These are phyloP conservation scores for Blepharisma undulans DNA, from an alignment of 169 alveolate species.

Conservation along the genomic window DNA sequence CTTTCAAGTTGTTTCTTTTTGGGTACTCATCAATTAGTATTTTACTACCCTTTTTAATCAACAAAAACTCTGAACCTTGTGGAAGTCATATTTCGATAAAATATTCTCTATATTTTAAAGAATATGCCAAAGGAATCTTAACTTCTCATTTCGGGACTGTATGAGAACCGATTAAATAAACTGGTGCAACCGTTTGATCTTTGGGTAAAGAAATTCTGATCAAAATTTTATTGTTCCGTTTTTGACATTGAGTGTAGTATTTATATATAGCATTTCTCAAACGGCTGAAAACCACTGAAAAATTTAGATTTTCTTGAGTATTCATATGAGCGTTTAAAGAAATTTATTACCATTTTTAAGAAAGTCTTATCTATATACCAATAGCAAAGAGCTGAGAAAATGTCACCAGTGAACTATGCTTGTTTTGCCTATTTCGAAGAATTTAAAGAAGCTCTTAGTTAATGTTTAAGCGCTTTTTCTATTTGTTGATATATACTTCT, in stretches of 20 bases:
- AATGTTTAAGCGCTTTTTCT: too few relatives aligned
- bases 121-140: not conserved
- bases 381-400: too few relatives aligned
- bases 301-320: not conserved
- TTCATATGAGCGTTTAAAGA: not conserved
- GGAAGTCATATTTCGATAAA: constrained; percentile 10
- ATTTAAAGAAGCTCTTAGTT: too few relatives aligned
- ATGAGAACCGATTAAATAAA: not conserved
- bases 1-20: not conserved
- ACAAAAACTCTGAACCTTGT: not conserved
- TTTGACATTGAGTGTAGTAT: not conserved
- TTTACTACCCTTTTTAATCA: not conserved
- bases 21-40: not conserved
- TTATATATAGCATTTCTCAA: not conserved
- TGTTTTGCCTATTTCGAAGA: too few relatives aligned
- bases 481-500: too few relatives aligned
- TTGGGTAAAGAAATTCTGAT: not conserved
- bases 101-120: not conserved
- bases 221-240: not conserved
- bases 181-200: not conserved
- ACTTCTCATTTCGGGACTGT: not conserved
- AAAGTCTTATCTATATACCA: not conserved
- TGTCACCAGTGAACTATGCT: too few relatives aligned
- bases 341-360: too few relatives aligned
- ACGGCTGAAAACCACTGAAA: not conserved